Base-by-base conservation (phyloP, 768 basidiomycete genomes). In the Harrya chromipes region DNA sequence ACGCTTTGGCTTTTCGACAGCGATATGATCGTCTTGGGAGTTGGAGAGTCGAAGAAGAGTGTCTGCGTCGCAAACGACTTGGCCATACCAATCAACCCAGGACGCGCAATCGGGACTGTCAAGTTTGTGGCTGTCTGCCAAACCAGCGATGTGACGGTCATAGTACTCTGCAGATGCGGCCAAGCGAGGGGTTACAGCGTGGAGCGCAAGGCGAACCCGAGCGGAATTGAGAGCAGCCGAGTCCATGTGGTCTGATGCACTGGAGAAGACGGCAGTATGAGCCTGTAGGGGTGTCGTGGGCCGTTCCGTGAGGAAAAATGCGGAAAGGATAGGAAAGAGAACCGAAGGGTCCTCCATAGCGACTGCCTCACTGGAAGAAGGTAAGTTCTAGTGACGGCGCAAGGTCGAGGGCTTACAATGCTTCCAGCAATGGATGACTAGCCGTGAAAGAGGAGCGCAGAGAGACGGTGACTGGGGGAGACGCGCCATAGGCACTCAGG, bases 71-170 rank as follows among this genome's bases (percentile, higher is more conserved):
- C 90, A 93, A 1, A 86, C 76, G 23, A 81, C 73, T 42, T 79
- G 65, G 2, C 90, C 89, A 60, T 90, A 86, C 90, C 87, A 90
- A 48, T 88, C 88, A 11, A 89, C 85, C 90, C 85, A 93, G 12
- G 85, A 84, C 2, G 76, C 82, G 58, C 84, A 87, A 12, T 66
- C 55, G 12, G 53, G 46, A 14, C 16, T 47, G 14, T 33, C 20
- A 29, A 63, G 69, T 62, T 56, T 68, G 53, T 68, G 61, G 35
- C 24, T 54, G 26, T 60, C 55, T 10, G 47, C 14, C 52, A 47
- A 59, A 57, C 40, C 51, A 43, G 55, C 70, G 62, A 46, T 69
- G 61, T 56, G 73, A 64, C 43, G 65, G 57, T 56, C 64, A 59
- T 92, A 94, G 63, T 83, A 82, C 44, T 85, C 78, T 63, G 87